These are phyloP conservation scores for Fusarium coffeatum DNA, from an alignment of 2,329 filamentous ascomycete genomes.

Conservation along the genomic window DNA sequence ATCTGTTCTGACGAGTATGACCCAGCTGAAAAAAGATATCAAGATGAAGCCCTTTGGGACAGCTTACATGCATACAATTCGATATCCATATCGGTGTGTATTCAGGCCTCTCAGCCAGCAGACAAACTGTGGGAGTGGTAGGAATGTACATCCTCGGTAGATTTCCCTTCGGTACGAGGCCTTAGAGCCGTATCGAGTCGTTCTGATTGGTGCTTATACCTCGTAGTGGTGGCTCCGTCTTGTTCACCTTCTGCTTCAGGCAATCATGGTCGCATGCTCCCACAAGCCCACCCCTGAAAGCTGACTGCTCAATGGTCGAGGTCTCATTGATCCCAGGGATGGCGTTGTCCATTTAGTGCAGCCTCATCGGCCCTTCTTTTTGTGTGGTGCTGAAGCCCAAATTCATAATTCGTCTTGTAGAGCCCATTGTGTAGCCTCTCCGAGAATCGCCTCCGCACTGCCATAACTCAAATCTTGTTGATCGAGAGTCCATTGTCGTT, in stretches of 20 bases:
- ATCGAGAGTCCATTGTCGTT: slow-evolving; percentile 4
- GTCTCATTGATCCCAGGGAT: slow-evolving; percentile 33
- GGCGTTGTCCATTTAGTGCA: slow-evolving; percentile 36
- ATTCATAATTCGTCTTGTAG: slow-evolving; percentile 24
- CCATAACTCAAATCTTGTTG: neutral
- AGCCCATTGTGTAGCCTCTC: slow-evolving; percentile 9
- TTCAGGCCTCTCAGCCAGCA: slow-evolving; percentile 2
- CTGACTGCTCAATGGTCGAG: slow-evolving; percentile 46
- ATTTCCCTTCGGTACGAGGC: slow-evolving; percentile 41
- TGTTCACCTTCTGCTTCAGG: slow-evolving; percentile 54
- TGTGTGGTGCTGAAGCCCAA: slow-evolving; percentile 31
- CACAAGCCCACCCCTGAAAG: slow-evolving; percentile 45
- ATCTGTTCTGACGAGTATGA: neutral
- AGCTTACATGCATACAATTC: slow-evolving; percentile 24
- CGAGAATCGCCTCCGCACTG: slow-evolving; percentile 27
- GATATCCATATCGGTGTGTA: neutral
- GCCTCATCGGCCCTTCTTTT: slow-evolving; percentile 45
- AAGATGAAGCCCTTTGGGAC: slow-evolving; percentile 49
- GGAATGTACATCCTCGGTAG: slow-evolving; percentile 45
- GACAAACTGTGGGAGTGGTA: slow-evolving; percentile 13
- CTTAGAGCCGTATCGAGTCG: slow-evolving; percentile 44
- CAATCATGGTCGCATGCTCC: slow-evolving; percentile 50
- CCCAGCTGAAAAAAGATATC: slow-evolving; percentile 15
- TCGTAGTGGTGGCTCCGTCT: slow-evolving; percentile 48
- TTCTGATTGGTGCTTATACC: slow-evolving; percentile 49